These are phyloP conservation scores for Apiotrichum domesticum DNA, from an alignment of 1,284 basidiomycete genomes.

Conservation along the genomic window DNA sequence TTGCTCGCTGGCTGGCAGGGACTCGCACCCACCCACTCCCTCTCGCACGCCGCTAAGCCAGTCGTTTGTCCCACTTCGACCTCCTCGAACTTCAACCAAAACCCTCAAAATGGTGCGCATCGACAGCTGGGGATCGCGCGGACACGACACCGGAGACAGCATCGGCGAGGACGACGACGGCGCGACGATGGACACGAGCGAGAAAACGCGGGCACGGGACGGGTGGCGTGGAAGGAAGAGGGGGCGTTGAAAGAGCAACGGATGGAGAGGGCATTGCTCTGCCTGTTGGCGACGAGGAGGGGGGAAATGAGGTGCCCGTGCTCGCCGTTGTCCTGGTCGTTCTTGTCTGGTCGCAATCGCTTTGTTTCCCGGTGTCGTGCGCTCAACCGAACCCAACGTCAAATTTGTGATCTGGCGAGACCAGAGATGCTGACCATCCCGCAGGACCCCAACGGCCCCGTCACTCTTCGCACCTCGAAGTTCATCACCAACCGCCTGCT, in stretches of 20 bases:
- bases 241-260: too few species aligned
- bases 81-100: not conserved
- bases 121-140: not conserved
- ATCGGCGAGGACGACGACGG: not conserved
- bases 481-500: slow-evolving; percentile 99
- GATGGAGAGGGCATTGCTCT: not conserved
- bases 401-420: not conserved
- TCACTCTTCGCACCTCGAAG: slow-evolving; percentile 97
- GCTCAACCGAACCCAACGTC: too few species aligned
- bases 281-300: not conserved
- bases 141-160: not conserved
- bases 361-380: not conserved
- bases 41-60: not conserved
- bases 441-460: slow-evolving; percentile 73
- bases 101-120: not conserved
- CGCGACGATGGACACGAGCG: not conserved
- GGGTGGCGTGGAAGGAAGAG: not conserved
- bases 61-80: not conserved
- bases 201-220: not conserved
- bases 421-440: not conserved
- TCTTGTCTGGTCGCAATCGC: not conserved
- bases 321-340: not conserved
- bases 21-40: not conserved
- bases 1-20: not conserved
- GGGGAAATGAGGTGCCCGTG: not conserved